Conservation (phyloP, 2,329 filamentous ascomycete genomes). For the Thermochaetoides dissita region DNA sequence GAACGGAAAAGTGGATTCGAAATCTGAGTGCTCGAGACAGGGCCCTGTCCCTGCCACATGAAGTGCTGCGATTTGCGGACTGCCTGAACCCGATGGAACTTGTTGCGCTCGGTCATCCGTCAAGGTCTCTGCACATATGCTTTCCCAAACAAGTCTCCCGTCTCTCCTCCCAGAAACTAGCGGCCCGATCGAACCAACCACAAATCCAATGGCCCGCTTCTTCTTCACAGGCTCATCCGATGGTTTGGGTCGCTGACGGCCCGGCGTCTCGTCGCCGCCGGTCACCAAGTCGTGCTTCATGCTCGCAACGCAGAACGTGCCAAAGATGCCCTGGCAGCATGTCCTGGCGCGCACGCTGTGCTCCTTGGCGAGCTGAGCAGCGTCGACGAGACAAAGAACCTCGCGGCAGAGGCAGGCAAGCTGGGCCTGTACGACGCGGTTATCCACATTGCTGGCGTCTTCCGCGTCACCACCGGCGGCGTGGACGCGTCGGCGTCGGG, state of each 20-base stretch:
- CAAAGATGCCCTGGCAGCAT: slow-evolving; percentile 29
- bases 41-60: no score
- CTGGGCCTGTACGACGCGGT: slow-evolving; percentile 38
- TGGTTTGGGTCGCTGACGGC: slow-evolving; percentile 38
- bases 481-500: slow-evolving; percentile 12
- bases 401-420: slow-evolving; percentile 36
- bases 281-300: slow-evolving; percentile 42
- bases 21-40: no score
- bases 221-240: slow-evolving; percentile 44
- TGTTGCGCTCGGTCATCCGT: no score
- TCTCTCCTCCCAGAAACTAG: no score
- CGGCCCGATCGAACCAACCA: no score
- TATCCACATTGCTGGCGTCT: slow-evolving; percentile 44
- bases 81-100: no score
- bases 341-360: slow-evolving; percentile 35
- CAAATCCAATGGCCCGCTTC: slow-evolving; percentile 15
- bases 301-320: slow-evolving; percentile 42
- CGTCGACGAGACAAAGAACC: slow-evolving; percentile 33
- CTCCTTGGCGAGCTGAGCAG: slow-evolving; percentile 39
- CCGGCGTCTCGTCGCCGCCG: slow-evolving; percentile 32
- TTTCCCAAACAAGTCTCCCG: no score
- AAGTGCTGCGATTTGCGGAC: no score
- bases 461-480: slow-evolving; percentile 18
- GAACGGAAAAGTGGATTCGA: no score
- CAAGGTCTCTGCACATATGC: no score